Base-by-base conservation (phyloP, 2,329 filamentous ascomycete species). In the Trichoderma harzianum region DNA sequence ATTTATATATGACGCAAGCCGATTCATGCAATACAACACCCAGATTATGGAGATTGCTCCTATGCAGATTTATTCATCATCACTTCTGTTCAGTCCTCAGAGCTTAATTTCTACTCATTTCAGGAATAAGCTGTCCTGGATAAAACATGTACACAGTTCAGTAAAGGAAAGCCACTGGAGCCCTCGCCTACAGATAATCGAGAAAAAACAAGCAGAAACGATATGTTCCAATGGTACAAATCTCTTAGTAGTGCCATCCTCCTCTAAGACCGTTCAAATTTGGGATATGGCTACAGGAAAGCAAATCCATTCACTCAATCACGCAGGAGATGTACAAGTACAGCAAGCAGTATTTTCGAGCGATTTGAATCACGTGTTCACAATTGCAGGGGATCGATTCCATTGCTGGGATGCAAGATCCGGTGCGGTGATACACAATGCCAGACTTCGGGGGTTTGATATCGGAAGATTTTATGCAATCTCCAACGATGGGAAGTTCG, bases 361-460 rank as follows among this genome's bases (percentile, higher is more conserved):
- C 34, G 61, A 47, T 28, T 63, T 18, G 18, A n/a, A 43, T 1
- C 24, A 11, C 14, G 24, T 30, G 14, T 39, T 63, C 8, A 7
- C 10, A 21, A 1, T 47, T 6, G 18, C 36, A 5, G 1, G 1
- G 0, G 7, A 24, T 7, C 61, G 26, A 43, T 18, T 1, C 12
- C 14, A 21, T n/a, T 63, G 10, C 5, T 47, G 61, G 34, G 60
- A 63, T 43, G 39, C 18, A 0, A 43, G 10, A n/a, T 43, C 39
- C 5, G 36, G 24, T 0, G 1, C 2, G 6, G 12, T 21, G 1
- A 18, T 28, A 18, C 12, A n/a, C 0, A n/a, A n/a, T 43, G 1
- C 7, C 39, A 43, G 39, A n/a, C n/a, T 43, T 43, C 39, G 39
- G n/a, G 18, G 34, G 5, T 36, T 36, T 36, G 14, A 14, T 36